Percentiles rank a stretch among this genome's conserved stretches.
Evolutionary conservation across 257 asterid species (phyloP).

Genomic region (Fraxinus americana): DNA sequence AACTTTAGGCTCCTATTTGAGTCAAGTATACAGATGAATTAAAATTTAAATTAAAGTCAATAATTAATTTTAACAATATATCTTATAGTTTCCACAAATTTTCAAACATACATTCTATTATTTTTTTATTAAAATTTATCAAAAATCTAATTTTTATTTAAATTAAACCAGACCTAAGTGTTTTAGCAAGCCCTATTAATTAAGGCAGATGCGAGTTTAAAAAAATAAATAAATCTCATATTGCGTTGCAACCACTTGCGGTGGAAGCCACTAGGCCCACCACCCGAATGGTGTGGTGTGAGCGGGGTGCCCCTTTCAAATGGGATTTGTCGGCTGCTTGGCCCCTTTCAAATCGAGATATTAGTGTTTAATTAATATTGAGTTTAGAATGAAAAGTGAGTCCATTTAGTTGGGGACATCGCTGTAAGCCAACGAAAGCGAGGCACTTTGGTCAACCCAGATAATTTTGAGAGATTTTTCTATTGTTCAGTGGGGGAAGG

Average conservation of each 20-base stretch:
- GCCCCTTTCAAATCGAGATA: background rate
- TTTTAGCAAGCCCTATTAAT: background rate
- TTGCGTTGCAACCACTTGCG: background rate
- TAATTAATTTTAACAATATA: too few species aligned
- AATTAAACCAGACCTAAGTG: too few species aligned
- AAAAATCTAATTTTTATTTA: too few species aligned
- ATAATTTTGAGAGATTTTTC: conserved; percentile 23
- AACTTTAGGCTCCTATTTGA: too few species aligned
- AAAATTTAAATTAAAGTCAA: too few species aligned
- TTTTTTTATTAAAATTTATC: too few species aligned
- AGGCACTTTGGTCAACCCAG: conserved; percentile 16
- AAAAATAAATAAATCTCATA: background rate
- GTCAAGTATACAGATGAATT: too few species aligned
- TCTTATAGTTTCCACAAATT: too few species aligned
- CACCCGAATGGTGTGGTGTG: background rate
- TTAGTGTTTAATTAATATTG: too few species aligned
- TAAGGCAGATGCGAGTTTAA: too few species aligned
- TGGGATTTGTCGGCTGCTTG: conserved; percentile 39
- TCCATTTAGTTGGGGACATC: background rate
- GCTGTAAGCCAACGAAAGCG: conserved; percentile 32
- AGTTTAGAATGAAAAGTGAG: too few species aligned
- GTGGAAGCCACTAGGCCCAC: background rate
- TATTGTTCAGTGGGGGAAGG: conserved; percentile 41
- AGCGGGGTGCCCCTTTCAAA: conserved; percentile 32
- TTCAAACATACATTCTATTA: too few species aligned